phyloP scores from a whole-genome alignment of 768 basidiomycete genomes.

The Dentipellis sp. region DNA sequence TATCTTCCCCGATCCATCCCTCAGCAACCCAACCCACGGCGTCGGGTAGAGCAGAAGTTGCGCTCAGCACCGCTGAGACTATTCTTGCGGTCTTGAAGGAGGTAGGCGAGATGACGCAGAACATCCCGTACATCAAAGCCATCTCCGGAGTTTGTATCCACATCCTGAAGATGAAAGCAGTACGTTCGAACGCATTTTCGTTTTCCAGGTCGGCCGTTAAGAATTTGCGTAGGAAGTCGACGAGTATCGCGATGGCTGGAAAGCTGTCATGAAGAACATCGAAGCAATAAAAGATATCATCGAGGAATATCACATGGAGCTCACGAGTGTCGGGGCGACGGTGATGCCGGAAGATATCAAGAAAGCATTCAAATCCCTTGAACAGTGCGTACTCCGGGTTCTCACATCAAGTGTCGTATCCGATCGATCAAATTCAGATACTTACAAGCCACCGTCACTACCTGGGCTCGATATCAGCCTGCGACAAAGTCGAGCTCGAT shows the following conservation, averaged over 20 bases:
- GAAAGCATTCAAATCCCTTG: background rate
- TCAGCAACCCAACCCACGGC: background rate
- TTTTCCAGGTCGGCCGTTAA: background rate
- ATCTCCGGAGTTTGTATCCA: background rate
- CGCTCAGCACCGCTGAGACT: background rate
- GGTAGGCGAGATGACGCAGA: background rate
- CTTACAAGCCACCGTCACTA: background rate
- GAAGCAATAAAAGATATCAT: background rate
- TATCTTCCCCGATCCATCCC: no score
- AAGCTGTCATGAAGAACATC: background rate
- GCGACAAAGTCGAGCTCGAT: background rate
- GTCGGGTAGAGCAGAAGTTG: background rate
- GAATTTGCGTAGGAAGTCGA: background rate
- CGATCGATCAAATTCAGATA: background rate
- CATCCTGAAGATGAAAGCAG: background rate
- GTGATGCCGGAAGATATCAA: background rate
- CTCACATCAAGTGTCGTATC: background rate
- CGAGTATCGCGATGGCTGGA: background rate
- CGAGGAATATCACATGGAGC: background rate
- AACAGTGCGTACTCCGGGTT: background rate
- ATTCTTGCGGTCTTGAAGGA: background rate
- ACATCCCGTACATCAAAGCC: background rate
- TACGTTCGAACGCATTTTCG: background rate
- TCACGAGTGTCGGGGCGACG: background rate
- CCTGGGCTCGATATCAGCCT: background rate